phyloP scores from a whole-genome alignment of 148 eudicot genomes.

The Camellia lanceoleosa region DNA sequence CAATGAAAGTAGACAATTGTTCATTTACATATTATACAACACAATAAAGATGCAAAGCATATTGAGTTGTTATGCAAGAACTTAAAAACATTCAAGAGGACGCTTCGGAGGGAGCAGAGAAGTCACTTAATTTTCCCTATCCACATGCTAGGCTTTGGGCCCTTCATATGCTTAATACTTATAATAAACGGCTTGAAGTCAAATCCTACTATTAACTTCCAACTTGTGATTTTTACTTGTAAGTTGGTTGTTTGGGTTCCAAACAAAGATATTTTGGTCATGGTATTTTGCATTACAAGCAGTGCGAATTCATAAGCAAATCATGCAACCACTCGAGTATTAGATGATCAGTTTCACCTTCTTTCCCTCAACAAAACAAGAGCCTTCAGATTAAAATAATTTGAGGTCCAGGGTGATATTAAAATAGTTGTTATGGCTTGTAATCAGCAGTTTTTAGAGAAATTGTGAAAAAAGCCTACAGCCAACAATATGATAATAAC shows the following conservation, averaged over 20 bases:
- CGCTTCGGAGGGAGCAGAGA: not conserved
- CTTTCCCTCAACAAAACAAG: not conserved
- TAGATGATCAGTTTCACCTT: not conserved
- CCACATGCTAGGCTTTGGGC: not conserved
- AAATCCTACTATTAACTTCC: not conserved
- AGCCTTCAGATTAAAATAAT: not conserved
- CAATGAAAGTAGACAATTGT: not conserved
- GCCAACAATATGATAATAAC: not conserved
- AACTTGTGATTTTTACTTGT: not conserved
- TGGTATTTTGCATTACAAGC: not conserved
- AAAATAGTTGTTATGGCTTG: not conserved
- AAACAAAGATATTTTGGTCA: not conserved
- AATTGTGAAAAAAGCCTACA: not conserved
- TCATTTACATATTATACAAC: not conserved
- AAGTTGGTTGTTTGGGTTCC: not conserved
- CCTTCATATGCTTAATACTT: not conserved
- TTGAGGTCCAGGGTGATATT: not conserved
- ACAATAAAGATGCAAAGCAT: not conserved
- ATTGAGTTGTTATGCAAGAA: not conserved
- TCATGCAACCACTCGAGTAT: not conserved
- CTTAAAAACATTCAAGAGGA: not conserved
- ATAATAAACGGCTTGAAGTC: not conserved
- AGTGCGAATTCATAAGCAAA: not conserved
- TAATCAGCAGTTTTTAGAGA: not conserved
- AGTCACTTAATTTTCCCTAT: not conserved